Evolutionary conservation across 192 early-diverging fungal genomes (phyloP), one percentile per base, ranked within the genome.

Genomic region (Coemansia guatemalensis): DNA sequence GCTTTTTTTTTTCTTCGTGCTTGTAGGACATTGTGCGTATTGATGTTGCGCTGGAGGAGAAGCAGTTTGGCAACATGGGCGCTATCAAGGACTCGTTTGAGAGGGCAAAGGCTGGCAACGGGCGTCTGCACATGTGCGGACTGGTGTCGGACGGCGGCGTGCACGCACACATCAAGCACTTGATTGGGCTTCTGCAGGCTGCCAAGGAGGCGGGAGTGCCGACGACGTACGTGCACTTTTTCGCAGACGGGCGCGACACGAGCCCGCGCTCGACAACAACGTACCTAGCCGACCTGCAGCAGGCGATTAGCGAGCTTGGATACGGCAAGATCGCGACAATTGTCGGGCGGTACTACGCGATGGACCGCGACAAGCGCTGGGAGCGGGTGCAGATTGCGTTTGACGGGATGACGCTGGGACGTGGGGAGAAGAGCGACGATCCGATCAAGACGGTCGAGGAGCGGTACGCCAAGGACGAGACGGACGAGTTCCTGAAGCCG

Each of bases 351-450:
- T 99, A 99, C 88, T 99, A 97, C 74, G 96, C 96, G 58, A 99
- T 99, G 98, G 98, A 99, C 79, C 92, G 98, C 75, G 98, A 99
- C 82, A 99, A 99, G 89, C 90, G 98, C 62, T 99, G 98, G 98
- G 98, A 99, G 86, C 88, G 98, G 56, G 73, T 98, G 53, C 88
- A 96, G 85, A 79, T 95, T 39, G 98, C 98, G 32, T 90, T 95
- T 68, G 95, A 99, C 53, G 94, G 85, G 35, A 78, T 99, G 70
- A 89, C 91, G 30, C 78, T 85, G 67, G 91, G 86, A 47, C 71
- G 76, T 58, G 89, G 97, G 72, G 93, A 95, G 70, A 86, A 87
- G 74, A 62, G 81, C 20, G 88, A 91, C 64, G 73, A 75, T 22
- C 27, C 74, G 22, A 48, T 93, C 39, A 58, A 71, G 62, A 85